These are phyloP conservation scores for Ceriops tagal DNA, from an alignment of 345 rosid species.

Conservation along the genomic window DNA sequence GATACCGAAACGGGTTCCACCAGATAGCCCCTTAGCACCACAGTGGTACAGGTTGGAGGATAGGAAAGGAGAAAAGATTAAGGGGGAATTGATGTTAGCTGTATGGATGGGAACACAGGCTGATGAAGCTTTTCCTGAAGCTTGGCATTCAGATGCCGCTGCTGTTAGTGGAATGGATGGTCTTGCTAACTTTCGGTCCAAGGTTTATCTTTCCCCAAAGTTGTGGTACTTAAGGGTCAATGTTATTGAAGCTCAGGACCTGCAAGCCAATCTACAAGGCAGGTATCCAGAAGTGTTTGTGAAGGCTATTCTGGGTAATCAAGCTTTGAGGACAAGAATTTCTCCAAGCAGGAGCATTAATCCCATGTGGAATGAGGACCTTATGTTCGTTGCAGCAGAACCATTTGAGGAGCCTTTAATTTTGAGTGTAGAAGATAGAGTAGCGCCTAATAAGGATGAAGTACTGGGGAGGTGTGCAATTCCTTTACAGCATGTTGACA, in stretches of 20 bases:
- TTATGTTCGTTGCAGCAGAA: slow-evolving; percentile 90
- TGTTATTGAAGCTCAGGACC: slow-evolving; percentile 82
- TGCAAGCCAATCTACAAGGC: slow-evolving; percentile 61
- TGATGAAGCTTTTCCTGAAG: slow-evolving; percentile 87
- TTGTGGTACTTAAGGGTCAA: slow-evolving; percentile 74
- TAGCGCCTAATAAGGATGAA: slow-evolving; percentile 74
- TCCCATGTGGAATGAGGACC: slow-evolving; percentile 81
- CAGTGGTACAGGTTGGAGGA: slow-evolving; percentile 86
- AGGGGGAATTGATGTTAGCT: slow-evolving; percentile 90
- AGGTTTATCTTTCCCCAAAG: slow-evolving; percentile 93
- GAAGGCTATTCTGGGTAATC: slow-evolving; percentile 58
- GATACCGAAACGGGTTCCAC: slow-evolving; percentile 78
- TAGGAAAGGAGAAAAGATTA: slow-evolving; percentile 58
- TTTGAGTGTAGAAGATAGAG: slow-evolving; percentile 65
- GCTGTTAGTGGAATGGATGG: slow-evolving; percentile 56
- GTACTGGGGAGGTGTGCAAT: slow-evolving; percentile 53
- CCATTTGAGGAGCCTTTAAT: slow-evolving; percentile 77
- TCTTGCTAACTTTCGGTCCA: slow-evolving; percentile 67
- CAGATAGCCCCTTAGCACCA: slow-evolving; percentile 92
- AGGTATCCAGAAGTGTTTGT: slow-evolving; percentile 59
- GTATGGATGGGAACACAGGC: slow-evolving; percentile 99
- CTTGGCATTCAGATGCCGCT: slow-evolving; percentile 99
- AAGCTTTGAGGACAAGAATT: slow-evolving; percentile 50
- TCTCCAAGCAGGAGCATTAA: slow-evolving; percentile 44
- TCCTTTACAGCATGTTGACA: slow-evolving; percentile 45